Percentiles rank a stretch among this genome's conserved stretches.
Evolutionary conservation across 805 yeast genomes (phyloP).

Genomic region (Ogataea ramenticola): DNA sequence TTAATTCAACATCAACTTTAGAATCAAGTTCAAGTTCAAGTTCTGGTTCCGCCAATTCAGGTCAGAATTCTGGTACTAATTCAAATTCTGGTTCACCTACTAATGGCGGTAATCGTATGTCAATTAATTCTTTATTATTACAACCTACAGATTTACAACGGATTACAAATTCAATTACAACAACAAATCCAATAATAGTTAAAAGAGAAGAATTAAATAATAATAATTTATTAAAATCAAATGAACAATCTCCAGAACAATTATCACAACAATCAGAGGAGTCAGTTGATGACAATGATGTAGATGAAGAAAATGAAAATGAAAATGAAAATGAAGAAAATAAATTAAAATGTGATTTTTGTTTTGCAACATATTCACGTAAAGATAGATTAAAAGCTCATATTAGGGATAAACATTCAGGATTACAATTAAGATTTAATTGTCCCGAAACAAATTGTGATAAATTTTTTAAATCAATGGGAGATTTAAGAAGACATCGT

Average conservation of each 20-base stretch:
- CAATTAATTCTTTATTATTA: neutral
- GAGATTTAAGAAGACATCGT: slow-evolving; percentile 5
- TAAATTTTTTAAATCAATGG: slow-evolving; percentile 3
- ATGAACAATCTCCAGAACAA: too few species aligned
- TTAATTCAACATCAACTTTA: too few species aligned
- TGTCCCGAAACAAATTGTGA: slow-evolving; percentile 2
- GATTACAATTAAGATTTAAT: neutral
- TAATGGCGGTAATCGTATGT: neutral
- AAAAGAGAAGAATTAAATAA: too few species aligned
- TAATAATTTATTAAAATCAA: too few species aligned
- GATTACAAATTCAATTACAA: too few species aligned
- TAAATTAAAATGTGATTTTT: slow-evolving; percentile 1
- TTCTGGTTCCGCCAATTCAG: too few species aligned
- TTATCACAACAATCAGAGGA: too few species aligned
- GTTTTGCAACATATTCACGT: slow-evolving; percentile 3
- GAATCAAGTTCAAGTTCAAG: too few species aligned
- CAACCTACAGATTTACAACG: too few species aligned
- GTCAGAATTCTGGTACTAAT: too few species aligned
- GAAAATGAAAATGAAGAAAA: neutral
- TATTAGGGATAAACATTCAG: slow-evolving; percentile 4
- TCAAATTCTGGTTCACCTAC: too few species aligned
- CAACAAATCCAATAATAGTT: too few species aligned
- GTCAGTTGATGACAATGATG: neutral
- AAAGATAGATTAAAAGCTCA: slow-evolving; percentile 4
- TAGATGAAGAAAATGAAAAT: neutral